Percentiles rank a stretch among this genome's conserved stretches.
Evolutionary conservation across 2,329 filamentous ascomycete genomes (phyloP).

Genomic region (Pochonia chlamydosporia): DNA sequence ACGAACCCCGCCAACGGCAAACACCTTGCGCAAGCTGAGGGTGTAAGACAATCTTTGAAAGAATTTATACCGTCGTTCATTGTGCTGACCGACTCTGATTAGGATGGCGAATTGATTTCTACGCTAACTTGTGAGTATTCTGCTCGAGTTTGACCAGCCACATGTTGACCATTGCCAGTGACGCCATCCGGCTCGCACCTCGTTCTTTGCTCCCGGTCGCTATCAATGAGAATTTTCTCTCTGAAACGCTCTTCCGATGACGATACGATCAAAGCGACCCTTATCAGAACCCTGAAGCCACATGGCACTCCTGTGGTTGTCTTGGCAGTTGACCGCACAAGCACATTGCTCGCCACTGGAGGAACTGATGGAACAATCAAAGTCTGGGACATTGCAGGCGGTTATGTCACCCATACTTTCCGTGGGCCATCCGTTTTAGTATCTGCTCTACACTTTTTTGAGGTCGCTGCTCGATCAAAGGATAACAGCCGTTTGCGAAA

Average conservation of each 20-base stretch:
- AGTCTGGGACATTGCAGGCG: conserved; percentile 89
- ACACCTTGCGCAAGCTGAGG: conserved; percentile 81
- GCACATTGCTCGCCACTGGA: conserved; percentile 86
- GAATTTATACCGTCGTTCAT: background rate
- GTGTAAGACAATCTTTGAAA: conserved; percentile 45
- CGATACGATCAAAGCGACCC: conserved; percentile 55
- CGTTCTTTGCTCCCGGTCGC: conserved; percentile 86
- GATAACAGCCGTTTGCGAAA: conserved; percentile 20
- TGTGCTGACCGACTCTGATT: conserved; percentile 1
- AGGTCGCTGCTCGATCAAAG: conserved; percentile 49
- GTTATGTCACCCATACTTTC: conserved; percentile 92
- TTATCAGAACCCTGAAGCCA: conserved; percentile 78
- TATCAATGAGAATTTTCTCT: conserved; percentile 88
- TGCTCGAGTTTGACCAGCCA: background rate
- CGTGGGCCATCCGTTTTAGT: conserved; percentile 87
- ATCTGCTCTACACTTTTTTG: conserved; percentile 88
- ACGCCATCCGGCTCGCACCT: conserved; percentile 85
- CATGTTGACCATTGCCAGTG: conserved; percentile 43
- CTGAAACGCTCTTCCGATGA: conserved; percentile 55
- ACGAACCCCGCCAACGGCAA: conserved; percentile 79
- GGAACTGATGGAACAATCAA: conserved; percentile 92
- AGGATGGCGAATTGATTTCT: conserved; percentile 78
- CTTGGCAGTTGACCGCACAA: conserved; percentile 76
- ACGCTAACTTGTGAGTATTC: conserved; percentile 54
- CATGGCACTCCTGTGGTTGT: conserved; percentile 87